Evolutionary conservation across 805 yeast genomes (phyloP).

Genomic region (Wickerhamiella slavikovae): DNA sequence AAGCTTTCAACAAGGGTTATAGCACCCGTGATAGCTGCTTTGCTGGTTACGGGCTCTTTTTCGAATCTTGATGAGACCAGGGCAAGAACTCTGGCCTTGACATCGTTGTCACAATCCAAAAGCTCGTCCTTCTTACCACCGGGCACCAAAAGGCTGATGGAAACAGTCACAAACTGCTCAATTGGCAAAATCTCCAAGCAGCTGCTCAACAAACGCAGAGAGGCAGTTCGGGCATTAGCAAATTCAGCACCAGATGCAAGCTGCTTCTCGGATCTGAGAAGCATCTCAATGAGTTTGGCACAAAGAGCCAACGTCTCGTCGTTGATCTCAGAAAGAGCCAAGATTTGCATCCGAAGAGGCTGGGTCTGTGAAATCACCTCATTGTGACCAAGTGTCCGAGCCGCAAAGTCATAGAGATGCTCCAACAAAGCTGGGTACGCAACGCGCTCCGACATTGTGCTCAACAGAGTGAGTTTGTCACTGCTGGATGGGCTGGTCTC

Average conservation of each 20-base stretch:
- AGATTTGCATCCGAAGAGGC: constrained; percentile 33
- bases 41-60: constrained; percentile 35
- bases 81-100: constrained; percentile 40
- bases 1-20: constrained; percentile 30
- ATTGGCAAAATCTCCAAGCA: constrained; percentile 57
- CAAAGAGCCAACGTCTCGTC: constrained; percentile 8
- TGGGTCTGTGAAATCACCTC: constrained; percentile 23
- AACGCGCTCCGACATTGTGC: constrained; percentile 8
- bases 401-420: constrained; percentile 35
- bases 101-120: no score
- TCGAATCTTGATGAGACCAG: constrained; percentile 52
- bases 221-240: constrained; percentile 18
- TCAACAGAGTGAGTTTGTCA: constrained; percentile 39
- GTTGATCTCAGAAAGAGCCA: constrained; percentile 1
- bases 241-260: no score
- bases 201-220: constrained; percentile 38
- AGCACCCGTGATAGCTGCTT: constrained; percentile 30
- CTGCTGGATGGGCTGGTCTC: no score
- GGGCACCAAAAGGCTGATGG: constrained; percentile 24
- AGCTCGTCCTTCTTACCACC: constrained; percentile 22
- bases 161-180: constrained; percentile 44
- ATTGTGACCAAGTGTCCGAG: constrained; percentile 24
- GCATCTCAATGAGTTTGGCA: constrained; percentile 10
- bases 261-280: constrained; percentile 9
- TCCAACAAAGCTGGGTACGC: constrained; percentile 31